Percentiles rank a stretch among this genome's conserved stretches.
Conservation (phyloP, 139 green algal species). For the Chlamydomonas urium region DNA sequence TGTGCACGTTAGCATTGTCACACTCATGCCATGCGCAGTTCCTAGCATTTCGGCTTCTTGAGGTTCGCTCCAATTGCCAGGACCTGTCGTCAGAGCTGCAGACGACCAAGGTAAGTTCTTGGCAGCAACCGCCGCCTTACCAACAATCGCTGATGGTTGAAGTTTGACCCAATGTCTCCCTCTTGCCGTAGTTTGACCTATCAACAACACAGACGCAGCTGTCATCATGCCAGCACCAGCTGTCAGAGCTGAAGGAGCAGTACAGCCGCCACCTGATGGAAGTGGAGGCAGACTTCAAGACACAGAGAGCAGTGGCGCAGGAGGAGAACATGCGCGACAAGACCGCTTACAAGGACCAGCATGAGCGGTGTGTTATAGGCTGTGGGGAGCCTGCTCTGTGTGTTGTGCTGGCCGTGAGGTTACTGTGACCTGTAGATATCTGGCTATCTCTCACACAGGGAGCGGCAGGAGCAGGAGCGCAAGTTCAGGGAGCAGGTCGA, state of each 20-base stretch:
- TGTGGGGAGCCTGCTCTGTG: neutral
- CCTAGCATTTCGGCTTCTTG: slow-evolving; percentile 72
- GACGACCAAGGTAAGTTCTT: slow-evolving; percentile 39
- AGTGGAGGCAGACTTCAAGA: slow-evolving; percentile 48
- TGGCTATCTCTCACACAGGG: neutral
- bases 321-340: slow-evolving; percentile 50
- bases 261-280: slow-evolving; percentile 59
- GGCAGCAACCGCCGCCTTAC: too few relatives aligned
- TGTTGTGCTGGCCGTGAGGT: neutral
- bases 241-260: slow-evolving; percentile 44
- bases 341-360: slow-evolving; percentile 40
- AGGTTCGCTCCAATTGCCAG: slow-evolving; percentile 55
- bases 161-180: neutral
- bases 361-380: slow-evolving; percentile 40
- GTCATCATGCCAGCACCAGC: slow-evolving; percentile 22
- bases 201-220: neutral
- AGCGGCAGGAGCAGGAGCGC: slow-evolving; percentile 3
- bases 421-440: neutral
- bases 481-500: slow-evolving; percentile 25
- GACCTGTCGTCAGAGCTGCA: slow-evolving; percentile 42
- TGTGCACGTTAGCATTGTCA: neutral
- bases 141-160: too few relatives aligned
- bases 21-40: slow-evolving; percentile 50
- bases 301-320: slow-evolving; percentile 43
- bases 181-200: neutral